phyloP scores from a whole-genome alignment of 2,329 filamentous ascomycete genomes.

The Calonectria honghensis region DNA sequence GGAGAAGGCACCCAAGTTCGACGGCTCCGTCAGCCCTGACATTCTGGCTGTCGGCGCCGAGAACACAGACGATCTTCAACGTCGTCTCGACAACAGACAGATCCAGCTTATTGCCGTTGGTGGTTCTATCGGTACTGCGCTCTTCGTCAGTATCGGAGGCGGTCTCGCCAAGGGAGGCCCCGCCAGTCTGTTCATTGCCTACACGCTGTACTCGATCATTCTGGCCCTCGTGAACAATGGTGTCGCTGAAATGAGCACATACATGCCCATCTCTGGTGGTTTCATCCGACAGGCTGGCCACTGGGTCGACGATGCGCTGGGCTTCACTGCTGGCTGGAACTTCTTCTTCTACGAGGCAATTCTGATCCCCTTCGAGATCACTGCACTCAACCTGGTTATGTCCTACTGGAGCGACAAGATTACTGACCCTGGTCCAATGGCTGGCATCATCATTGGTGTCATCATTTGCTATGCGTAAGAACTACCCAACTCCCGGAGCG shows the following conservation, averaged over 20 bases:
- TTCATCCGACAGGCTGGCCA: constrained; percentile 79
- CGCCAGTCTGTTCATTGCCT: constrained; percentile 74
- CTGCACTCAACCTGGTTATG: constrained; percentile 65
- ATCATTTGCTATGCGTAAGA: constrained; percentile 75
- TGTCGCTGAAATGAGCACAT: constrained; percentile 78
- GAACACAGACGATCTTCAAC: constrained; percentile 64
- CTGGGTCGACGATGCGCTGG: constrained; percentile 80
- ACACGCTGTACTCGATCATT: constrained; percentile 72
- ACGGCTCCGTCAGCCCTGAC: constrained; percentile 52
- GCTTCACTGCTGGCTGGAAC: constrained; percentile 71
- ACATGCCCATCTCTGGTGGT: constrained; percentile 77
- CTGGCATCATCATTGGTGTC: constrained; percentile 74
- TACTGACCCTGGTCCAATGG: constrained; percentile 80
- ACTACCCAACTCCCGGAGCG: constrained; percentile 8
- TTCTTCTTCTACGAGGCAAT: constrained; percentile 68
- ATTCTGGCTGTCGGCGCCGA: constrained; percentile 52
- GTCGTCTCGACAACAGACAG: constrained; percentile 71
- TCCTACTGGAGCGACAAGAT: constrained; percentile 63
- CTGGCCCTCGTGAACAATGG: constrained; percentile 79
- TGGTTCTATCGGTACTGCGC: constrained; percentile 74
- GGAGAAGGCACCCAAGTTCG: constrained; percentile 55
- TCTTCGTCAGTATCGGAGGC: constrained; percentile 78
- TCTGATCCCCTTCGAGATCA: constrained; percentile 66
- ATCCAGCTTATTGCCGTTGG: constrained; percentile 77
- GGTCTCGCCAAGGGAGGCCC: constrained; percentile 68